Conservation (phyloP, 768 basidiomycete genomes). For the Pleurotus eryngii region DNA sequence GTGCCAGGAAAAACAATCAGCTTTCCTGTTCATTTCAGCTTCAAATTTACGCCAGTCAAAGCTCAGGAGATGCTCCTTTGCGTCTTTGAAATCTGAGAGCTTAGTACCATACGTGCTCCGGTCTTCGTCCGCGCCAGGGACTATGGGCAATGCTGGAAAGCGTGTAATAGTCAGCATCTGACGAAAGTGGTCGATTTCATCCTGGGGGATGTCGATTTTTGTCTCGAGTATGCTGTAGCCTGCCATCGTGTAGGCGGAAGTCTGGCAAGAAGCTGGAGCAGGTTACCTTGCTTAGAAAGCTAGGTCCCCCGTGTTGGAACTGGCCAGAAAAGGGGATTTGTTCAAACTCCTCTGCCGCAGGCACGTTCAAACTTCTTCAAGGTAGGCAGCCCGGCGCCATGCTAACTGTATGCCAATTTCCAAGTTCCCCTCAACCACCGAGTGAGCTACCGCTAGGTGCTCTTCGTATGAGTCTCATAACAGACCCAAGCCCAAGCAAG, state of each 20-base stretch:
- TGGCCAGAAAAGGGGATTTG: too few relatives aligned
- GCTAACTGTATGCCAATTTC: too few relatives aligned
- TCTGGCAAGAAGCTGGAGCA: background rate
- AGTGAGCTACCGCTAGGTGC: too few relatives aligned
- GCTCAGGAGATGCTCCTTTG: background rate
- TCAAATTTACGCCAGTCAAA: constrained; percentile 2
- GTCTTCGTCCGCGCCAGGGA: constrained; percentile 4
- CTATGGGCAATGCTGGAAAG: background rate
- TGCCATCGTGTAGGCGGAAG: background rate
- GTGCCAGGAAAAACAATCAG: too few relatives aligned
- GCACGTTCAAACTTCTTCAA: too few relatives aligned
- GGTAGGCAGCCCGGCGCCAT: too few relatives aligned
- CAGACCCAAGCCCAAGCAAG: too few relatives aligned
- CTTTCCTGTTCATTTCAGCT: constrained; percentile 3
- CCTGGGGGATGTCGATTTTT: constrained; percentile 5
- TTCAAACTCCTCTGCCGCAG: too few relatives aligned
- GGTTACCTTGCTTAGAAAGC: too few relatives aligned
- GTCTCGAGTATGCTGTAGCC: background rate
- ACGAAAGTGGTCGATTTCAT: background rate
- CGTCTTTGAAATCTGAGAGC: background rate
- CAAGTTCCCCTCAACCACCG: too few relatives aligned
- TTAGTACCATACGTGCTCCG: background rate
- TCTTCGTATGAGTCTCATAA: too few relatives aligned
- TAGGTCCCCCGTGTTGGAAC: too few relatives aligned
- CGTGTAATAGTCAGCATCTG: background rate